Evolutionary conservation across 202 grass and related monocot species (phyloP), one percentile per base, ranked within the genome.

Genomic region (Hordeum pubiflorum): DNA sequence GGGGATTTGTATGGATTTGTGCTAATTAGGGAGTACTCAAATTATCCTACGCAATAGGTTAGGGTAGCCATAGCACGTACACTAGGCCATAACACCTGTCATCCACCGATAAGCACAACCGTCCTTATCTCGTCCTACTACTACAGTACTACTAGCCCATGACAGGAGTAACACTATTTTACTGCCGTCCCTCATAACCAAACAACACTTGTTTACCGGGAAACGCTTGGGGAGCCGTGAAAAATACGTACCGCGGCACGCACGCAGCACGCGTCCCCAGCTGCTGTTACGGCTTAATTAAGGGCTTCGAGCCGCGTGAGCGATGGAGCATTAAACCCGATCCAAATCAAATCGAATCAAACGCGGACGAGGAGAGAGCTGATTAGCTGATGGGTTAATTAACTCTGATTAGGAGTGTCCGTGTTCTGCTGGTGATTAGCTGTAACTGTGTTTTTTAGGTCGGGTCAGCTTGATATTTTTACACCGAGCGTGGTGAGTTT

Each of bases 331-430:
- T 69, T 81, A 72, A 82, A 55, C 78, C 33, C 63, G 82, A 81
- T 82, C 82, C 82, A 89, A 80, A 81, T 77, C 82, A 81, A 85
- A 85, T 81, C 71, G 69, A 72, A 82, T 74, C 79, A 63, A 82
- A 63, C n/a, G 12, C 39, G 18, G 56, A 20, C 21, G 5, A 10
- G 65, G 6, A 9, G 52, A 18, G 22, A 77, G 15, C 15, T 55
- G 27, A 36, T 22, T 57, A 74, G 29, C 69, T 29, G 6, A 38
- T 56, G 34, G 20, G 5, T 43, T 31, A 43, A 27, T 62, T 63
- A 46, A 31, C 24, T 21, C 38, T 63, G 39, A 48, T 63, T 52
- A 52, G 23, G 22, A 71, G 38, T 4, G 24, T 21, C 67, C 13
- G 55, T 23, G 18, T 31, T 14, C 18, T 6, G 9, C 33, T 67